Base-by-base conservation (phyloP, 2,329 filamentous ascomycete genomes). In the Endocalyx cinctus region DNA sequence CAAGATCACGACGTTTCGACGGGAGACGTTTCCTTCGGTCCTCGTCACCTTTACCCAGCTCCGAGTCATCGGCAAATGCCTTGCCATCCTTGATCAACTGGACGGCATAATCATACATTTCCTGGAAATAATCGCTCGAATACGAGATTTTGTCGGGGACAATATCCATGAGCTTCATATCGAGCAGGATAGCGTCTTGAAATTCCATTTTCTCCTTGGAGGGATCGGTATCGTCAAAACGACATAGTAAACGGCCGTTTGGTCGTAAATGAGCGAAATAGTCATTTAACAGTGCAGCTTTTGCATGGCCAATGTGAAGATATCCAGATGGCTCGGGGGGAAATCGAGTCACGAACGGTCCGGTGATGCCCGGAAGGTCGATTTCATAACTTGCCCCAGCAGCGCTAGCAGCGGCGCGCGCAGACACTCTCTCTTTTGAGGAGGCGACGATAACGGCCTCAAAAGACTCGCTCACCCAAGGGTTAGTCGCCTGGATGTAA, bases 221-320 rank as follows among this genome's bases (percentile, higher is more conserved):
- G 7, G 90, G 89, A 63, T 97, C 96, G 37, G 90, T 96, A 57
- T 97, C 90, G 55, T 97, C 90, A 56, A 96, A 92, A 34, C 89
- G 85, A 31, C 95, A 76, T 38, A 92, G 79, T 51, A 97, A 70
- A 50, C 82, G 90, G 51, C 89, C 90, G 41, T 87, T 82, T 69
- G 92, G 92, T 51, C 85, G 83, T 56, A 86, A 81, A 59, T 94
- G 87, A 28, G 87, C 88, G 51, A 95, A 95, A 70, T 92, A 95
- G 60, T 95, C 88, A 66, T 89, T 94, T 36, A 96, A 77, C 35
- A 94, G 73, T 5, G 87, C 87, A 22, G 87, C 87, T 66, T 95
- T 96, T 47, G 87, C 86, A 65, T 95, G 88, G 33, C 89, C 89
- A 44, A 95, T 94, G 65, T 94, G 88, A 19, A 94, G 77, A 57